Evolutionary conservation across 1,284 basidiomycete genomes (phyloP), one percentile per base, ranked within the genome.

Genomic region (Ganoderma leucocontextum): DNA sequence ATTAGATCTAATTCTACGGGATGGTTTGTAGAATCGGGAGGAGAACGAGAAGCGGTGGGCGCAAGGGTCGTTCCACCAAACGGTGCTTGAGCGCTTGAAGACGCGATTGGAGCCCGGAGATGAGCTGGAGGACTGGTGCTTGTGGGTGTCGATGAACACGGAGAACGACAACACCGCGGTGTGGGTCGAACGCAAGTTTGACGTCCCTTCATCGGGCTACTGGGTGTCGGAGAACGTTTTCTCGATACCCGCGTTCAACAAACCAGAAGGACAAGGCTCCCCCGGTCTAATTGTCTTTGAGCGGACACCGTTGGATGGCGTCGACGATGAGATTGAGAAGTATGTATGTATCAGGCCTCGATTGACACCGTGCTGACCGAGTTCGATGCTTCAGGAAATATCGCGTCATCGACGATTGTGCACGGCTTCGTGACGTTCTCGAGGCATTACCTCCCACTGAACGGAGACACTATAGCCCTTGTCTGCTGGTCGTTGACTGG

Each of bases 261-360:
- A 78, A 63, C 58, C 77, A 64, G 73, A 70, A 53, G 60, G 72
- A 6, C 64, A 75, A 33, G 49, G 75, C 15, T 87, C 84, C 52
- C 91, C 91, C n/a, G 91, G 90, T 0, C 68, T 92, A 35, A 83
- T 93, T 67, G 78, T 92, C 15, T 92, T 93, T 66, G 92, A 93
- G 75, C 86, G 89, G 62, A 90, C 90, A 0, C 89, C 92, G 0
- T 66, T 90, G 63, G 86, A 86, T 62, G 87, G 82, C n/a, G 77
- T 88, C 3, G 74, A 81, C 29, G 91, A 93, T 75, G 86, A 89
- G 17, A 78, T 93, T 41, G 91, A 91, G 78, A 86, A 82, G 91
- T 92, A 64, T 33, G 82, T 77, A 15, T 36, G 19, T 8, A 19
- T 38, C 22, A 17, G 6, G 22, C 22, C 10, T 35, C 12, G 35